A percentile compares a stretch with the other conserved stretches of the same genome.
These are phyloP conservation scores for Aspergillus viridinutans DNA, from an alignment of 2,329 filamentous ascomycete genomes.

Conservation along the genomic window DNA sequence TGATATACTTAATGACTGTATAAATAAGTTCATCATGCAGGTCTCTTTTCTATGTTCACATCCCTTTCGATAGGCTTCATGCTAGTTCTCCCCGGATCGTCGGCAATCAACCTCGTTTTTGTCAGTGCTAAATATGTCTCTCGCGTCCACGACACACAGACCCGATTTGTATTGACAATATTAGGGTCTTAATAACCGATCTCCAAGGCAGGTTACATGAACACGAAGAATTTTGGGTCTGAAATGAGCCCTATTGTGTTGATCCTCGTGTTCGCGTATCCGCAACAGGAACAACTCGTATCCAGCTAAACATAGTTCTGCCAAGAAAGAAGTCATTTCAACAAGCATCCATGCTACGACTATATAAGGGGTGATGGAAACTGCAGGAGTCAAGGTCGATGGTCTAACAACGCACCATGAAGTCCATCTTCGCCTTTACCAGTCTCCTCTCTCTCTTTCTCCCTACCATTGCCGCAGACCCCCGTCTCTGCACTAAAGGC, in stretches of 20 bases:
- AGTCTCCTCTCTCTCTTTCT: not conserved
- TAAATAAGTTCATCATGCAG: too few relatives aligned
- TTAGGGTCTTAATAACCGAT: too few relatives aligned
- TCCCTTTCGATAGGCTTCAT: too few relatives aligned
- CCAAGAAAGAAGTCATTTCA: not conserved
- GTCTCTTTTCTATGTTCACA: too few relatives aligned
- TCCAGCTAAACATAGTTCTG: not conserved
- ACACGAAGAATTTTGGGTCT: not conserved
- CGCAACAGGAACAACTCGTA: not conserved
- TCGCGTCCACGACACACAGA: too few relatives aligned
- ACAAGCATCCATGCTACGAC: too few relatives aligned
- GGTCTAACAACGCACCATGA: not conserved
- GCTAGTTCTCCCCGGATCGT: too few relatives aligned
- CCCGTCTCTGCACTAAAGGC: not conserved
- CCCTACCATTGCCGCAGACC: not conserved
- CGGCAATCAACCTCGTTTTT: too few relatives aligned
- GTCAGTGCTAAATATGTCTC: too few relatives aligned
- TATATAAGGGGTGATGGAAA: not conserved
- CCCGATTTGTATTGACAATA: too few relatives aligned
- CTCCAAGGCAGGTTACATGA: not conserved
- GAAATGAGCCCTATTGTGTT: not conserved
- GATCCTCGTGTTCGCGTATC: not conserved
- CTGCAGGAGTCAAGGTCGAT: not conserved
- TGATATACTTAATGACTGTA: too few relatives aligned
- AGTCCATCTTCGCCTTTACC: not conserved